Evolutionary conservation across 1,139 yeast species (phyloP), one percentile per base, ranked within the genome.

Genomic region (Suhomyces terraborum): DNA sequence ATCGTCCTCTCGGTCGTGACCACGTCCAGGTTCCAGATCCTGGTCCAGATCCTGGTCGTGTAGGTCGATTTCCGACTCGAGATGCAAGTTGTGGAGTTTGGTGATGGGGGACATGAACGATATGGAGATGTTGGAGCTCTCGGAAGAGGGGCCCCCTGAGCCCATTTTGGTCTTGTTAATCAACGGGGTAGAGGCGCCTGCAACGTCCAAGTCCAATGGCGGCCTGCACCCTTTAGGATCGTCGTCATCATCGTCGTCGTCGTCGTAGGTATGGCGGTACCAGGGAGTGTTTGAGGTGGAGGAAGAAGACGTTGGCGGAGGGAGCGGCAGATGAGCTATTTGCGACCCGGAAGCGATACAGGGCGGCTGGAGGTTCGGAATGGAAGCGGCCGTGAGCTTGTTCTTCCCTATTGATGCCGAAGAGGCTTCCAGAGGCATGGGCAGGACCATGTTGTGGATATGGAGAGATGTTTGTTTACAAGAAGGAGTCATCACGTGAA

Each of bases 151-250:
- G 4, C 23, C 38, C 2, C 8, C 17, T 10, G 19, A 16, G 14
- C 8, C 9, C 33, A 16, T 22, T 17, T 28, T 30, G 31, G 36
- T 32, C 4, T 37, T 20, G 19, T 45, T 39, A 37, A 54, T 51
- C 36, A 67, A 51, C 8, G 74, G 74, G 7, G 74, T 68, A n/a
- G 72, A 66, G 0, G 69, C 67, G 2, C 62, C 62, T 3, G 62
- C 61, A 20, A 59, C 35, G 18, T 51, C 59, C 27, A 62, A 47
- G 33, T 62, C 65, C n/a, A 40, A 28, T 4, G 32, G 34, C 6
- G 34, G 43, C 22, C 48, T 37, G 21, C 29, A 27, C n/a, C 21
- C 30, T 19, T 45, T 46, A 25, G 47, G 43, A 5, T 46, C 50
- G 19, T 46, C 50, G 19, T 35, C 55, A 10, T 59, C 64, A 13